Evolutionary conservation across 495 filamentous ascomycete genomes (phyloP).

Genomic region (Chaetomium cochliodes): DNA sequence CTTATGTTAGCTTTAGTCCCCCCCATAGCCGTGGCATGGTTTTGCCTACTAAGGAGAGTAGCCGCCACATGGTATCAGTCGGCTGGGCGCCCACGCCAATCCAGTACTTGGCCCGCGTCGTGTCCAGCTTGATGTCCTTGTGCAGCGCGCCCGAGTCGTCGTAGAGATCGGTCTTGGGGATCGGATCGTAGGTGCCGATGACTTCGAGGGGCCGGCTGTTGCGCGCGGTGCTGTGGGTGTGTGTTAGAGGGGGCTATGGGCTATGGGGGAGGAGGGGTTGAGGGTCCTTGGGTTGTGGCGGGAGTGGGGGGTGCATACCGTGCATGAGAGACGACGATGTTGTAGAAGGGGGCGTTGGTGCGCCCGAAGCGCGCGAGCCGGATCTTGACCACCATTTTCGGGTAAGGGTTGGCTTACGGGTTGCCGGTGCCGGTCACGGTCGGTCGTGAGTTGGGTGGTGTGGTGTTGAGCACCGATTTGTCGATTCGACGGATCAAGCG

Average conservation of each 20-base stretch:
- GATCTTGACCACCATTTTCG: constrained; percentile 85
- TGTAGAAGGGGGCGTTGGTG: constrained; percentile 83
- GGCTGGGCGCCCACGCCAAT: constrained; percentile 95
- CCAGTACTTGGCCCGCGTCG: constrained; percentile 84
- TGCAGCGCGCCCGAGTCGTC: constrained; percentile 64
- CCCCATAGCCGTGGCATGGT: background rate
- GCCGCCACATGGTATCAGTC: constrained; percentile 79
- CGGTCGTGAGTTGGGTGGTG: background rate
- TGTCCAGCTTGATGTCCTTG: constrained; percentile 90
- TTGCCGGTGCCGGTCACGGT: background rate
- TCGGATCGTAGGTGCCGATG: constrained; percentile 89
- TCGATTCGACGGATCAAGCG: background rate
- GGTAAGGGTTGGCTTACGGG: background rate
- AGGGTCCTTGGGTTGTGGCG: background rate
- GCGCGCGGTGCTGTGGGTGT: constrained; percentile 62
- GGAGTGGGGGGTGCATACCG: constrained; percentile 55
- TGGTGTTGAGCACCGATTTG: constrained; percentile 4
- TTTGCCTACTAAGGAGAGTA: constrained; percentile 75
- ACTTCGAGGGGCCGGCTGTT: constrained; percentile 90
- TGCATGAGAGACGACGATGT: constrained; percentile 95
- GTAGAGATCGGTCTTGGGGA: constrained; percentile 69
- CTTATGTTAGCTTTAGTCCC: background rate
- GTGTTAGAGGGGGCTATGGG: constrained; percentile 7
- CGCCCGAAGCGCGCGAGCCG: constrained; percentile 92
- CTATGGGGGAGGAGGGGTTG: background rate